Base-by-base conservation (phyloP, 176 grass and related monocot genomes). In the Echinochloa phyllopogon region DNA sequence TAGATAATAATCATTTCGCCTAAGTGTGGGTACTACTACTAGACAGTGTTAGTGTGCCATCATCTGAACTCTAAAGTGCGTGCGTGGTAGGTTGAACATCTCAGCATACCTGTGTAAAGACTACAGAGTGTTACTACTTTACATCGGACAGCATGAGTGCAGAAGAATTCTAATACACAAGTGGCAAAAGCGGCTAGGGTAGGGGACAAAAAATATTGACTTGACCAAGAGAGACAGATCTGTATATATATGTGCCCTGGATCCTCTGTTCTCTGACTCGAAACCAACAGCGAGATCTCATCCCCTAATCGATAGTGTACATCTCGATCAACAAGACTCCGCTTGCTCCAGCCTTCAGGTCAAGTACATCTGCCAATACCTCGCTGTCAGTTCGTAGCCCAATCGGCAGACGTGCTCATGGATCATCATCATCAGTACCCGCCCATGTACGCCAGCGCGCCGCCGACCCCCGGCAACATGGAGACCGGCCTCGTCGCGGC, bases 351-450 rank as follows among this genome's bases (percentile, higher is more conserved):
- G 56, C 20, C 21, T 23, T 58, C 21, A 59, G 56, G 8, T 11
- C 55, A 57, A n/a, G 56, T 3, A 58, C 56, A 58, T 58, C 56
- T 58, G 7, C 56, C 21, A 58, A 23, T 10, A 58, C 5, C 56
- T 58, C 1, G 66, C 40, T 11, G 20, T 42, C n/a, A 23, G 17
- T 10, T 44, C 40, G 39, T 44, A 4, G 65, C 17, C 33, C 60
- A 0, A 63, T 33, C 24, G 60, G 6, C 6, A 63, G 1, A 48
- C 12, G 13, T 14, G 14, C 27, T 40, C 40, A 70, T 70, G 41
- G 67, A 70, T 45, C 66, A 69, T 20, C 66, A 70, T 45, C 66
- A 69, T 20, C 66, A 69, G 67, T 70, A 70, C 67, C 40, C 21
- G 25, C 11, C 60, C 69, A 27, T 73, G 71, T 74, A 74, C 24